Evolutionary conservation across 23 red algal species (phyloP), one percentile per base, ranked within the genome.

Genomic region (Pyropia haitanensis): DNA sequence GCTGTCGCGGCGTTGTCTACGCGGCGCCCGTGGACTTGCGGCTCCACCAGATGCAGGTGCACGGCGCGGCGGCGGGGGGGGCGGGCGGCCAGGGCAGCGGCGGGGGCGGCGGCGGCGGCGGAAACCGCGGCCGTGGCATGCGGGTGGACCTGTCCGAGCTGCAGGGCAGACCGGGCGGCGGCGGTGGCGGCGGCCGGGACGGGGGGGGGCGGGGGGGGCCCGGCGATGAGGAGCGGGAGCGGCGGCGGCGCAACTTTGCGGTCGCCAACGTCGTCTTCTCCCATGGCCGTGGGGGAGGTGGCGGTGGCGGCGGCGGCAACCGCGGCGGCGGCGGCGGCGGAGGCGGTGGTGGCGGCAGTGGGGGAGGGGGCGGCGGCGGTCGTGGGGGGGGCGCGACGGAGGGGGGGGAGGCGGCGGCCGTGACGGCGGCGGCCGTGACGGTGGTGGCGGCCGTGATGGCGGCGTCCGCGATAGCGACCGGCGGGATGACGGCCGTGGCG

Each of bases 1-100:
- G 64, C 15, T 96, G 91, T 69, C 77, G 77, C 7, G 91, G 91
- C 18, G 50, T 88, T 49, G 91, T 88, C 1, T 96, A 88, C 23
- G 74, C 76, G 0, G 72, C 82, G 24, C 56, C 61, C 27, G 72
- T 96, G 27, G 91, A 88, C 27, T 53, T 96, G 15, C 73, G 64
- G 23, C 72, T 88, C 32, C 68, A 88, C 55, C 62, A 77, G 44
- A 57, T 63, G 61, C 56, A 87, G 51, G 61, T 87, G 18, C 81
- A 87, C 28, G 55, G 21, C 21, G 21, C 55, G 17, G 55, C 55
- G 6, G 55, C 21, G 55, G n/a, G 53, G 21, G 21, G 53, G 21
- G 53, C n/a, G n/a, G 55, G 55, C 25, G 55, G 55, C 17, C 21
- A 58, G 21, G 55, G 55, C 12, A 13, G 55, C 15, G 55, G 6